These are phyloP conservation scores for Apiospora malaysiana DNA, from an alignment of 2,329 filamentous ascomycete species.

Conservation along the genomic window DNA sequence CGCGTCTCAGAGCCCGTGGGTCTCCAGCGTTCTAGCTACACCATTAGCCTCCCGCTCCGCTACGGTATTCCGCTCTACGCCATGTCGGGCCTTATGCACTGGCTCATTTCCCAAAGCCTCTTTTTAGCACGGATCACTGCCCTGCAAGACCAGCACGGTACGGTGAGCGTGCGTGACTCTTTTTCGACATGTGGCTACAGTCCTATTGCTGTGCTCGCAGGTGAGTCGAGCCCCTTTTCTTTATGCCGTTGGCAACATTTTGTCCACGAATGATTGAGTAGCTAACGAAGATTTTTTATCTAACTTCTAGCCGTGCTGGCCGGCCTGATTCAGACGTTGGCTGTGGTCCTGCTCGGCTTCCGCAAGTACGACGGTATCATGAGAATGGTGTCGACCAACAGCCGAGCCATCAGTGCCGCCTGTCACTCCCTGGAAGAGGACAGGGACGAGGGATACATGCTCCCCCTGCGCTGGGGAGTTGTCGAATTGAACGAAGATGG, in stretches of 20 bases:
- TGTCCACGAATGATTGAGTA: neutral
- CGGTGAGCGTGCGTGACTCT: conserved; percentile 32
- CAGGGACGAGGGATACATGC: no score
- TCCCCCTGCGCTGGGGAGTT: no score
- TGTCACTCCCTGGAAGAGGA: no score
- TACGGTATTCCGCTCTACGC: conserved; percentile 49
- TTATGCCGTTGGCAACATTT: no score
- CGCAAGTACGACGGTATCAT: conserved; percentile 39
- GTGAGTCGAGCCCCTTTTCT: conserved; percentile 23
- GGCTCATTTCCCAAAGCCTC: conserved; percentile 54
- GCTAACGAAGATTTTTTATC: neutral
- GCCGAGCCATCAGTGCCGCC: no score
- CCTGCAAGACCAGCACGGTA: conserved; percentile 30
- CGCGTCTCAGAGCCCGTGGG: conserved; percentile 48
- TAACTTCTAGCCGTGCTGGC: neutral
- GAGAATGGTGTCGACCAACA: conserved; percentile 22
- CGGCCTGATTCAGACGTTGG: conserved; percentile 24
- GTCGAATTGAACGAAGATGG: no score
- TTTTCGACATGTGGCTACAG: conserved; percentile 41
- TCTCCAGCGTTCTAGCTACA: conserved; percentile 50
- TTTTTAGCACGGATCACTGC: conserved; percentile 48
- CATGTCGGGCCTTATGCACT: conserved; percentile 48
- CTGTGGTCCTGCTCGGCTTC: conserved; percentile 32
- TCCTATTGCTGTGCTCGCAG: conserved; percentile 36
- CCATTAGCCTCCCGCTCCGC: conserved; percentile 50